These are phyloP conservation scores for Colletotrichum brevisporum DNA, from an alignment of 2,329 filamentous ascomycete genomes.

Conservation along the genomic window DNA sequence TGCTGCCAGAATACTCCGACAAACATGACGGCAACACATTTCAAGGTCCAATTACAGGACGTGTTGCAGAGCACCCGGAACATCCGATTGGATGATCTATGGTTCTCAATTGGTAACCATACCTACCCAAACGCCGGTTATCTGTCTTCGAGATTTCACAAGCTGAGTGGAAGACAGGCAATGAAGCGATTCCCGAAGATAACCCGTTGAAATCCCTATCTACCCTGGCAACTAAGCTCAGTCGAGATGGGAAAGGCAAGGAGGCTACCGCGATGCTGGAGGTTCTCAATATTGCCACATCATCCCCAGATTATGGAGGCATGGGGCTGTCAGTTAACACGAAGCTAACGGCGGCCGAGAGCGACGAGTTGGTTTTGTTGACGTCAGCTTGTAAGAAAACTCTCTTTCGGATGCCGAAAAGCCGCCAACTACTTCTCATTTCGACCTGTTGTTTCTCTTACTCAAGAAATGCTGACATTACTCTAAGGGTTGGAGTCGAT, in stretches of 20 bases:
- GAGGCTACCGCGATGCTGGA: slow-evolving; percentile 8
- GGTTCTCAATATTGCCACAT: slow-evolving; percentile 14
- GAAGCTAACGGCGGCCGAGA: not conserved
- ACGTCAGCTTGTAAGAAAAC: slow-evolving; percentile 22
- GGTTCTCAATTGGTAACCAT: not conserved
- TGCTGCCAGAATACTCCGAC: no score
- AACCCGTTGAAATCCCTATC: not conserved
- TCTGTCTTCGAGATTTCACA: not conserved
- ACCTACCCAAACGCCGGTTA: not conserved
- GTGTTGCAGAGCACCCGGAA: no score
- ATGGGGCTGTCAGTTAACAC: slow-evolving; percentile 13
- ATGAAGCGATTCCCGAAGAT: not conserved
- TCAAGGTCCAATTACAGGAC: no score
- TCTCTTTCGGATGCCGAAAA: no score
- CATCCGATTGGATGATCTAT: not conserved
- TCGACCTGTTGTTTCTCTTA: no score
- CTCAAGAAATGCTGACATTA: not conserved
- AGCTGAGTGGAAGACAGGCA: not conserved
- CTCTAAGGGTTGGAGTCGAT: slow-evolving; percentile 27
- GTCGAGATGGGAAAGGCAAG: slow-evolving; percentile 9
- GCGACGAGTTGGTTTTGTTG: slow-evolving; percentile 15
- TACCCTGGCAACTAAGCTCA: not conserved
- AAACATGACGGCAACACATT: no score
- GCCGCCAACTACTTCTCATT: no score
- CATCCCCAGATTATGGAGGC: slow-evolving; percentile 24